phyloP scores from a whole-genome alignment of 1,284 basidiomycete species.

The Cerioporus squamosus region DNA sequence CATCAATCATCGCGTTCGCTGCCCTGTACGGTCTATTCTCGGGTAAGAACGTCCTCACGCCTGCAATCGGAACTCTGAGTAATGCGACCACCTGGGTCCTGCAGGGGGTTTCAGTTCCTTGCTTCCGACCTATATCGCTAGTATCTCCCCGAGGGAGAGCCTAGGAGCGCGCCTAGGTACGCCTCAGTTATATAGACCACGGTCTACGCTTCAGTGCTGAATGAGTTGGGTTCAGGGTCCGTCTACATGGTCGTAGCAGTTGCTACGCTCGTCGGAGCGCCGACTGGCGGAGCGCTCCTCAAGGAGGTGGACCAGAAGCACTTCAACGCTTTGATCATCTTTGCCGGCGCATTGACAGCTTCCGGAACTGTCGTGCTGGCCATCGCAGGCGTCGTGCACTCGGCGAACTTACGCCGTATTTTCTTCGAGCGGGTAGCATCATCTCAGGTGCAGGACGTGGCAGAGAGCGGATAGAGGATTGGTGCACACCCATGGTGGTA shows the following conservation, averaged over 20 bases:
- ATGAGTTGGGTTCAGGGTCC: constrained; percentile 22
- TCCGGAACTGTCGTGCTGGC: constrained; percentile 19
- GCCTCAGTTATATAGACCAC: neutral
- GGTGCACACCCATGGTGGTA: no score
- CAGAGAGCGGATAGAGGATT: no score
- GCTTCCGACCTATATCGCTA: constrained; percentile 64
- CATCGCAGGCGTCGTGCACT: constrained; percentile 12
- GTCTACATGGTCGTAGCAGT: constrained; percentile 34
- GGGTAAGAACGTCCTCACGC: constrained; percentile 19
- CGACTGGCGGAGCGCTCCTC: constrained; percentile 39
- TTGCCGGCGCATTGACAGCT: constrained; percentile 30
- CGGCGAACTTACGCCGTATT: no score
- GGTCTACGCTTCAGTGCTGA: neutral
- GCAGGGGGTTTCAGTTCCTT: constrained; percentile 62
- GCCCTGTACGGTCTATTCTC: constrained; percentile 55
- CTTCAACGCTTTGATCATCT: constrained; percentile 38
- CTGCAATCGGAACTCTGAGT: no score
- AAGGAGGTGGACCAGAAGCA: constrained; percentile 26
- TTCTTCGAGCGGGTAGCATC: no score
- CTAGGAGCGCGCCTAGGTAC: constrained; percentile 35
- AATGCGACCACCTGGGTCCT: no score
- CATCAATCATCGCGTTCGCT: constrained; percentile 52
- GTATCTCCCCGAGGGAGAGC: constrained; percentile 48
- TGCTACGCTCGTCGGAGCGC: constrained; percentile 34
- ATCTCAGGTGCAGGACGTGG: no score